Percentiles rank a stretch among this genome's conserved stretches.
phyloP scores from a whole-genome alignment of 352 stramenopile genomes.

The Pythium sukuiense region DNA sequence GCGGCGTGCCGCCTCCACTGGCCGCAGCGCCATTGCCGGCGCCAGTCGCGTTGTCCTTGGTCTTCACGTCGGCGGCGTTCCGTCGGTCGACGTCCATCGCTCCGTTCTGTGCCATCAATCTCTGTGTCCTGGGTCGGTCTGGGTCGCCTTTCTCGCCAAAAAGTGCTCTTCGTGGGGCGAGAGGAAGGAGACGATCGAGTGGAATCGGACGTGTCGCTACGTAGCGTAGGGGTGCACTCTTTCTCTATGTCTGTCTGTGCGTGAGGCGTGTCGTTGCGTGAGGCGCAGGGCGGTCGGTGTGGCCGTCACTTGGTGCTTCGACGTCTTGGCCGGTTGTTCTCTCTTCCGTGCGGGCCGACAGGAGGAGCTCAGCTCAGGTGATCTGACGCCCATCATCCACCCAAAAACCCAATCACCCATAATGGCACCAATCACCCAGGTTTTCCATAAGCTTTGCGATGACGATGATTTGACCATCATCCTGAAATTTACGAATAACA shows the following conservation, averaged over 20 bases:
- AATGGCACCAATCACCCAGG: too few species aligned
- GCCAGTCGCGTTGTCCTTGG: constrained; percentile 18
- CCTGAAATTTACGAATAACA: background rate
- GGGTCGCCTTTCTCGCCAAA: background rate
- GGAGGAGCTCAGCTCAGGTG: constrained; percentile 8
- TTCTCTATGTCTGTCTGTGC: constrained; percentile 1
- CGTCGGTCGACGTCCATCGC: constrained; percentile 9
- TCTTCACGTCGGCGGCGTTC: background rate
- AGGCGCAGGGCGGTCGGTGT: background rate
- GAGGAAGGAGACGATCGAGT: background rate
- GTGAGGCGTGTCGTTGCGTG: constrained; percentile 4
- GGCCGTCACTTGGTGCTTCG: constrained; percentile 24
- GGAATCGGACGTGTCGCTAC: background rate
- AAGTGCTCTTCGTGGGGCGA: background rate
- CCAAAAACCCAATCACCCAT: constrained; percentile 21
- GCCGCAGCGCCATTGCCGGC: constrained; percentile 23
- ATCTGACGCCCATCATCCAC: constrained; percentile 28
- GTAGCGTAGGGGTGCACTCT: background rate
- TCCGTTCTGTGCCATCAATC: constrained; percentile 32
- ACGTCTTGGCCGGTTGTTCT: constrained; percentile 29
- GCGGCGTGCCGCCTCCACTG: constrained; percentile 20
- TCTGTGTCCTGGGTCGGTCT: background rate
- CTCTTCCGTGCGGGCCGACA: constrained; percentile 1
- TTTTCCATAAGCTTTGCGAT: too few species aligned
- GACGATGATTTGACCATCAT: background rate